Evolutionary conservation across 2,329 filamentous ascomycete genomes (phyloP).

Genomic region (Aspergillus pseudotamarii): DNA sequence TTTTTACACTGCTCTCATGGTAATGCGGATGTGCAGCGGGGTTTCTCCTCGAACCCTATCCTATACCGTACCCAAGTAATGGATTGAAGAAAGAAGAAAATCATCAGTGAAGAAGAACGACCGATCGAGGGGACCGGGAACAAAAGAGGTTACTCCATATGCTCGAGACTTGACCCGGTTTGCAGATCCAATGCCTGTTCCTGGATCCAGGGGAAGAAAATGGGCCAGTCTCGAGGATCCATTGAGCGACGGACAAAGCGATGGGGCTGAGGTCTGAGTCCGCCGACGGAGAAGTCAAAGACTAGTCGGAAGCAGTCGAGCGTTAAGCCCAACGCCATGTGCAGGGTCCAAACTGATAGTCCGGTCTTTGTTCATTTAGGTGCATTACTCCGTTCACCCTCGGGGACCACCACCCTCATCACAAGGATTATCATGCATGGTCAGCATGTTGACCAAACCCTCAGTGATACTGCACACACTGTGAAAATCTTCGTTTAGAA

Average conservation of each 20-base stretch:
- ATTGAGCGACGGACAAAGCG: constrained; percentile 9
- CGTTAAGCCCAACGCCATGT: background rate
- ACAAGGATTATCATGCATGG: background rate
- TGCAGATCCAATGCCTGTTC: constrained; percentile 24
- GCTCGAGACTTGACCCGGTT: constrained; percentile 8
- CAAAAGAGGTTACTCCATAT: constrained; percentile 7
- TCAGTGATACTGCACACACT: background rate
- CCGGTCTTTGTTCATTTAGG: background rate
- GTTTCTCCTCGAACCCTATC: background rate
- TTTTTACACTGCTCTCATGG: constrained; percentile 12
- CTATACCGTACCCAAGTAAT: constrained; percentile 1
- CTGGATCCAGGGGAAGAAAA: constrained; percentile 20
- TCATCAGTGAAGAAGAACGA: constrained; percentile 1
- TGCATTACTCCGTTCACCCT: background rate
- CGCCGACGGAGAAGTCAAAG: constrained; percentile 6
- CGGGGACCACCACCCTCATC: background rate
- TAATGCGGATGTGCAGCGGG: constrained; percentile 7
- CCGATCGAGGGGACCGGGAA: constrained; percentile 7
- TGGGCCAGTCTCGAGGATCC: constrained; percentile 18
- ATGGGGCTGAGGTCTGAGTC: constrained; percentile 13
- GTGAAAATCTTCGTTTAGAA: constrained; percentile 4
- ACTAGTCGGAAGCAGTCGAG: background rate
- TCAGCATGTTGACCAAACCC: background rate
- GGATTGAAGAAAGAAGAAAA: background rate
- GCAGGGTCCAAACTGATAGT: background rate